These are phyloP conservation scores for Plectosphaerella plurivora DNA, from an alignment of 2,329 filamentous ascomycete species.

Conservation along the genomic window DNA sequence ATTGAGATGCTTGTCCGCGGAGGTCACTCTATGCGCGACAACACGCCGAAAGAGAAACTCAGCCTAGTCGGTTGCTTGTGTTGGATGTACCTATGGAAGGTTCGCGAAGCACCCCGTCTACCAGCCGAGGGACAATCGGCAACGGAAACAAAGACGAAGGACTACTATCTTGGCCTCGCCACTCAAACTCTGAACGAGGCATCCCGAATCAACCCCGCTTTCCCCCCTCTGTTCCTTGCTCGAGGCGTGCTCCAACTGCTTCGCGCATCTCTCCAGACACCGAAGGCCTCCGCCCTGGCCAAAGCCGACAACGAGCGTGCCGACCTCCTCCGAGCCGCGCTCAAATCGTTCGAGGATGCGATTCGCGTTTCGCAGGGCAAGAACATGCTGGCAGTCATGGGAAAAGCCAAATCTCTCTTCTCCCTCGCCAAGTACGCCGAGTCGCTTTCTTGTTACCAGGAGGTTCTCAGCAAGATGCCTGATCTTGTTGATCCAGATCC, in stretches of 20 bases:
- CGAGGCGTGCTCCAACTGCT: constrained; percentile 86
- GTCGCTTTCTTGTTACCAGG: constrained; percentile 80
- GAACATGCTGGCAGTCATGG: constrained; percentile 90
- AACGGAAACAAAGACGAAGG: constrained; percentile 82
- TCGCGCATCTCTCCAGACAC: constrained; percentile 77
- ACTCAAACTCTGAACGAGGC: constrained; percentile 92
- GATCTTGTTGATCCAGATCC: constrained; percentile 89
- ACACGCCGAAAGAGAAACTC: constrained; percentile 75
- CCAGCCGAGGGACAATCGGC: constrained; percentile 57
- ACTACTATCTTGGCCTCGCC: constrained; percentile 86
- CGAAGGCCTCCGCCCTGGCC: constrained; percentile 62
- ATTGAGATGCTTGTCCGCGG: constrained; percentile 72
- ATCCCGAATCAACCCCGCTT: constrained; percentile 87
- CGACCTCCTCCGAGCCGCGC: constrained; percentile 76
- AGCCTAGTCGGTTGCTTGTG: constrained; percentile 80
- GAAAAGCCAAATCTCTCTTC: constrained; percentile 81
- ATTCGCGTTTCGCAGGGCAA: constrained; percentile 76
- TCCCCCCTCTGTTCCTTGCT: constrained; percentile 85
- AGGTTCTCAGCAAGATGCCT: constrained; percentile 79
- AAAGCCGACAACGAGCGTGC: constrained; percentile 67
- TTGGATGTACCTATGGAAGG: constrained; percentile 90
- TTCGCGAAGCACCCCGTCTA: constrained; percentile 67
- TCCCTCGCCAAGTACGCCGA: constrained; percentile 83
- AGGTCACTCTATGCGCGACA: constrained; percentile 64
- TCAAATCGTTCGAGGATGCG: constrained; percentile 94